Conservation (phyloP, 2,329 filamentous ascomycete genomes). For the Xylogone sp. region DNA sequence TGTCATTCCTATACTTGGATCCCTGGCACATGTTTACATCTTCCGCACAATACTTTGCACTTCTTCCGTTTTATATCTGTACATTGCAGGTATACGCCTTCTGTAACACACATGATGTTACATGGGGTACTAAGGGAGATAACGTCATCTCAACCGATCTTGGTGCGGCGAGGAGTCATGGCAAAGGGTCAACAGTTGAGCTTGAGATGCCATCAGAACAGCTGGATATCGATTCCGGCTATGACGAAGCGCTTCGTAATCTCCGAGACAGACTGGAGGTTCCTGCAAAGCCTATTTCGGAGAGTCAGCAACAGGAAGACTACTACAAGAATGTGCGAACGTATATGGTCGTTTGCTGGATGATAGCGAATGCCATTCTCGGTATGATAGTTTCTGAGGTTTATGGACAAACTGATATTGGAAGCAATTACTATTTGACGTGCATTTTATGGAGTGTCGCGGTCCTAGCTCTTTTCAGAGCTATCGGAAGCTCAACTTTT, state of each 20-base stretch:
- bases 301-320: constrained; percentile 89
- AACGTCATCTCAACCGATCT: constrained; percentile 93
- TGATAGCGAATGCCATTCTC: constrained; percentile 85
- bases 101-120: constrained; percentile 98
- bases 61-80: constrained; percentile 92
- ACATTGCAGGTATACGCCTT: constrained; percentile 98
- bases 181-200: constrained; percentile 73
- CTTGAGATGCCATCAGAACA: constrained; percentile 98
- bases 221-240: constrained; percentile 95
- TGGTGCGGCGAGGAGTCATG: constrained; percentile 75
- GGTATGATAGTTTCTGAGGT: constrained; percentile 91
- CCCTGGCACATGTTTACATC: constrained; percentile 99
- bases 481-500: constrained; percentile 76
- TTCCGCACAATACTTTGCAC: constrained; percentile 83
- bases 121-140: constrained; percentile 98
- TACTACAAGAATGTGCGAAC: constrained; percentile 97
- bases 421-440: constrained; percentile 82
- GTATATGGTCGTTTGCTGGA: constrained; percentile 96
- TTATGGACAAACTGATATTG: constrained; percentile 68
- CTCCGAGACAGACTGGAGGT: constrained; percentile 91
- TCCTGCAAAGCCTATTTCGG: constrained; percentile 53
- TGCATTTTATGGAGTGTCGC: constrained; percentile 95
- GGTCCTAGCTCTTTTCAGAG: constrained; percentile 79
- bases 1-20: constrained; percentile 94
- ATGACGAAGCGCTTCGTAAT: constrained; percentile 95